Evolutionary conservation across 306 rosid species (phyloP), one percentile per base, ranked within the genome.

Genomic region (Lathyrus sativus): DNA sequence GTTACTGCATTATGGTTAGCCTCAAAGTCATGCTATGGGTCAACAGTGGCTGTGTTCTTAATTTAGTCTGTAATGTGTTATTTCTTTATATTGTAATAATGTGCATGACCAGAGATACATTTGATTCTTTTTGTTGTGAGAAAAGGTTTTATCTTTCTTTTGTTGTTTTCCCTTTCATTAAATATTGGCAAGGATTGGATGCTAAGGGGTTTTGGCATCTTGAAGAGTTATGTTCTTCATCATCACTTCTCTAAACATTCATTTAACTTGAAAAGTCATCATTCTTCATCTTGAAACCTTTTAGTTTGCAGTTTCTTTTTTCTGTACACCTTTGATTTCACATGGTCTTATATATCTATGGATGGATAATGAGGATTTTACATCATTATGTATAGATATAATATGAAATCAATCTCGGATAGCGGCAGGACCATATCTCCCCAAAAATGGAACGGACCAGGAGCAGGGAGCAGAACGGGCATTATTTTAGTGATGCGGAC

Each of bases 91-190:
- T 18, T 64, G 31, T 41, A 53, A 57, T 68, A 48, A 31, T 62
- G 60, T 55, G 35, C 31, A 9, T 54, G 12, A 67, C 12, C 7
- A 48, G 39, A 43, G 18, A 54, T n/a, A 44, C 17, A 11, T 72
- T 67, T 65, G 31, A 59, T 66, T 68, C 67, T 73, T 66, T 61
- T 73, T 45, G 50, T 26, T 18, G 62, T 28, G 69, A 17, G 58
- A 63, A n/a, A 17, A 53, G 17, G 28, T 62, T 37, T 48, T 53
- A 1, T 43, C 29, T 11, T 17, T 26, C 13, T 53, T 0, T 29
- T 53, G 29, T 37, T 48, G 49, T 2, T 53, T 50, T 18, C 43
- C 29, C 9, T 51, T 33, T 50, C 19, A 28, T 67, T 62, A 14
- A 67, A 54, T 72, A 62, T 72, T 29, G 54, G n/a, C 6, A 24